phyloP scores from a whole-genome alignment of 805 yeast genomes.

The Monosporozyma servazzii region DNA sequence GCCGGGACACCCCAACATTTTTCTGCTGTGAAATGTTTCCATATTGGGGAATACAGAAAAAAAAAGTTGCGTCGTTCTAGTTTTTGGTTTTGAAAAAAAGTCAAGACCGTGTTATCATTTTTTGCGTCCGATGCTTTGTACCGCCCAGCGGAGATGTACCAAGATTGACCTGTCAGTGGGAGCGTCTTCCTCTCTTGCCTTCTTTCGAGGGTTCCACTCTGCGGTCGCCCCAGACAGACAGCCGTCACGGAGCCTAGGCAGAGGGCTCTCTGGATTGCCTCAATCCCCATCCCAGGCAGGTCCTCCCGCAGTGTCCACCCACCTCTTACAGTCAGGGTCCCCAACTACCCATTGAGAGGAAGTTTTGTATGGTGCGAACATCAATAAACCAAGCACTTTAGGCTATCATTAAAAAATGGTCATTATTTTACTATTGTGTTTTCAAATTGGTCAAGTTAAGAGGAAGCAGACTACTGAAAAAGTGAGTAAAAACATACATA shows the following conservation, averaged over 20 bases:
- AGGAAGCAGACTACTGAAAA: conserved; percentile 18
- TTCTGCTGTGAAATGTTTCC: too few relatives aligned
- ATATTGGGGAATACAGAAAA: too few relatives aligned
- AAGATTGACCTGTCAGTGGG: too few relatives aligned
- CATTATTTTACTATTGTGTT: not conserved
- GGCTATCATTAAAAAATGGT: not conserved
- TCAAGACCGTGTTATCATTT: too few relatives aligned
- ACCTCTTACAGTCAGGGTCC: not conserved
- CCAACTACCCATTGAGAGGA: not conserved
- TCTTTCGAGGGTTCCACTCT: too few relatives aligned
- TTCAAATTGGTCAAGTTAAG: conserved; percentile 1
- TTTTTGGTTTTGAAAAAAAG: too few relatives aligned
- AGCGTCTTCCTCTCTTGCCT: too few relatives aligned
- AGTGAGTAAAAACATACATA: conserved; percentile 13
- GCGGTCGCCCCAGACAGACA: too few relatives aligned
- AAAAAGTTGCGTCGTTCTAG: too few relatives aligned
- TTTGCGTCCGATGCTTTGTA: too few relatives aligned
- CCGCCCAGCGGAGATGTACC: too few relatives aligned
- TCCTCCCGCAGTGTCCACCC: not conserved
- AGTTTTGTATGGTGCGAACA: not conserved
- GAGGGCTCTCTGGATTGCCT: not conserved
- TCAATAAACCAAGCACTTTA: not conserved
- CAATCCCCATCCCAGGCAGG: not conserved
- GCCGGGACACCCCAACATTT: not conserved
- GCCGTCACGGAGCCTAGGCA: too few relatives aligned